These are phyloP conservation scores for Candida pseudoglaebosa DNA, from an alignment of 805 yeast species.

Conservation along the genomic window DNA sequence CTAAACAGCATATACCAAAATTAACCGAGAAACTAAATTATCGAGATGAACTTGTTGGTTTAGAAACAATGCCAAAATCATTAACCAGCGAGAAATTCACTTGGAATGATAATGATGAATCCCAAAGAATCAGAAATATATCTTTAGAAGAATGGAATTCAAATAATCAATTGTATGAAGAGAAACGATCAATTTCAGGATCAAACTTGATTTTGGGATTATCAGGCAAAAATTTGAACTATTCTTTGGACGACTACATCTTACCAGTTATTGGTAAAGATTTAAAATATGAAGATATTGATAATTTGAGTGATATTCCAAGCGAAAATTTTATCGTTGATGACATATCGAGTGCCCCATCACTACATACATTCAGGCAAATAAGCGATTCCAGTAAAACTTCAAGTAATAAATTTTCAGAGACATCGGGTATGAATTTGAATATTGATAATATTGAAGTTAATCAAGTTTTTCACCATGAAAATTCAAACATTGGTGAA, in stretches of 20 bases:
- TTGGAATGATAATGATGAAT: constrained; percentile 8
- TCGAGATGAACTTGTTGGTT: constrained; percentile 17
- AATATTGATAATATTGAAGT: neutral
- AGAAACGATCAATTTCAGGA: constrained; percentile 16
- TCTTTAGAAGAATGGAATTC: constrained; percentile 32
- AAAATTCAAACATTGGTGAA: constrained; percentile 7
- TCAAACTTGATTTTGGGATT: constrained; percentile 1
- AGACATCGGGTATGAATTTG: constrained; percentile 1
- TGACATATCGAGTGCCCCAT: constrained; percentile 37
- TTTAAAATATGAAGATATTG: constrained; percentile 19
- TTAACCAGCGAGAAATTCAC: constrained; percentile 2
- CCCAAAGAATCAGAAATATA: constrained; percentile 12
- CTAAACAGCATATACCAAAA: neutral
- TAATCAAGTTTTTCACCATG: constrained; percentile 6
- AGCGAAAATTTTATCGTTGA: constrained; percentile 14
- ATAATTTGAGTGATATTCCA: constrained; percentile 24
- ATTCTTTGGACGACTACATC: neutral
- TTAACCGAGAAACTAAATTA: constrained; percentile 12
- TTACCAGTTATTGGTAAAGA: neutral
- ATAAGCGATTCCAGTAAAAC: constrained; percentile 7
- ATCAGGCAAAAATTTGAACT: neutral
- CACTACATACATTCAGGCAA: constrained; percentile 36
- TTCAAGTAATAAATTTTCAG: neutral
- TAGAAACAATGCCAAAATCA: constrained; percentile 24
- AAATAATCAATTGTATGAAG: constrained; percentile 21